These are phyloP conservation scores for Pleurotus salmoneostramineus DNA, from an alignment of 768 basidiomycete species.

Conservation along the genomic window DNA sequence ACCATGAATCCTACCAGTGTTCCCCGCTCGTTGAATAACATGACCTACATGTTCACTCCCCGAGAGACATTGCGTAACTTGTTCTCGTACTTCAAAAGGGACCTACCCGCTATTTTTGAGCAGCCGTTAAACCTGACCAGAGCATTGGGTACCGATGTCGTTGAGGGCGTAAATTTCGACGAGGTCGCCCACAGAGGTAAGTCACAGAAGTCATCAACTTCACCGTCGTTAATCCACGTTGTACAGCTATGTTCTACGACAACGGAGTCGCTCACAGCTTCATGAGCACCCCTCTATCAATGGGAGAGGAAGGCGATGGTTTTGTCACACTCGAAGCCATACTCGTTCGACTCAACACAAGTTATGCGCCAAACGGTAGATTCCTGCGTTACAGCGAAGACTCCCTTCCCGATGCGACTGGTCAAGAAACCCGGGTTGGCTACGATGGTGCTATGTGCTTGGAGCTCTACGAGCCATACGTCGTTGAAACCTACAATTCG, in stretches of 20 bases:
- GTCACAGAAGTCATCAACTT: background rate
- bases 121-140: constrained; percentile 17
- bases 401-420: constrained; percentile 6
- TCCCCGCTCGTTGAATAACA: constrained; percentile 15
- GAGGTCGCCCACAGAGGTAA: constrained; percentile 21
- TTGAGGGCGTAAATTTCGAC: constrained; percentile 15
- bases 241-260: constrained; percentile 25
- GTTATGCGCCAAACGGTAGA: constrained; percentile 17
- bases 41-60: constrained; percentile 33
- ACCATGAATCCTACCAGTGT: constrained; percentile 11
- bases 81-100: constrained; percentile 27
- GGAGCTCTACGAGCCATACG: constrained; percentile 13
- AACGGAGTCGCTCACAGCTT: constrained; percentile 29
- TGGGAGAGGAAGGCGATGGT: constrained; percentile 15
- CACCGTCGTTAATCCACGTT: background rate
- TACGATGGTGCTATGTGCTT: constrained; percentile 14
- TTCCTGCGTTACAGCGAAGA: constrained; percentile 13
- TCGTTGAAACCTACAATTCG: constrained; percentile 13
- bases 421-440: constrained; percentile 8
- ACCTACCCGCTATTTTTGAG: constrained; percentile 22
- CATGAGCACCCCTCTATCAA: constrained; percentile 14
- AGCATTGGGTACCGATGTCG: background rate
- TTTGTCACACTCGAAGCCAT: constrained; percentile 18
- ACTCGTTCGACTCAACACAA: constrained; percentile 17
- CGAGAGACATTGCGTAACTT: constrained; percentile 24